phyloP scores from a whole-genome alignment of 2,329 filamentous ascomycete species.

The Rosellinia necatrix region DNA sequence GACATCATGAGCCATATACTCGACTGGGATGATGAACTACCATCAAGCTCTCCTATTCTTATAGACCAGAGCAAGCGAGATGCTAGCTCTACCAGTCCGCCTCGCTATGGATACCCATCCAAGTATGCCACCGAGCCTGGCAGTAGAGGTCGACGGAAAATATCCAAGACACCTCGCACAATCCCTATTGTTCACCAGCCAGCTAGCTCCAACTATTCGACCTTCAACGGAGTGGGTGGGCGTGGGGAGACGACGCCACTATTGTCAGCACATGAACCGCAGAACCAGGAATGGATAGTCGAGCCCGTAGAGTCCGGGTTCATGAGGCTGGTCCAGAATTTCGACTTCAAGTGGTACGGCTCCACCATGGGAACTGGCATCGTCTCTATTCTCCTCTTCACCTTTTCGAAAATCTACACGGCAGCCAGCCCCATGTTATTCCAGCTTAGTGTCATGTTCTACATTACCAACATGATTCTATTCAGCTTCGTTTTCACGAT shows the following conservation, averaged over 20 bases:
- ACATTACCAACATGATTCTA: constrained; percentile 61
- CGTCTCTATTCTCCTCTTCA: constrained; percentile 64
- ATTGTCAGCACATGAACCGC: background rate
- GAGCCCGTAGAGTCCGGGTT: constrained; percentile 20
- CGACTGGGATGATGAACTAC: background rate
- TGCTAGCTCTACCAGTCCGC: background rate
- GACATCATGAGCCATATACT: background rate
- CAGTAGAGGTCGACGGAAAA: background rate
- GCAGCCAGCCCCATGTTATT: constrained; percentile 50
- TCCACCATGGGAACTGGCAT: constrained; percentile 72
- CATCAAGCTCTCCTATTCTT: background rate
- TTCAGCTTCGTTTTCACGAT: constrained; percentile 60
- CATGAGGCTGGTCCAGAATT: constrained; percentile 18
- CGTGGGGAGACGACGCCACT: background rate
- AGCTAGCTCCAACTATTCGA: constrained; percentile 2
- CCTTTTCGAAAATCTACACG: constrained; percentile 33
- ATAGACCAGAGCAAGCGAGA: background rate
- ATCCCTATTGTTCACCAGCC: background rate
- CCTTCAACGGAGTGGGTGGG: background rate
- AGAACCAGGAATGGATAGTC: constrained; percentile 12
- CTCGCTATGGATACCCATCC: background rate
- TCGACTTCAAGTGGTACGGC: constrained; percentile 54
- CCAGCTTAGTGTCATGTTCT: constrained; percentile 64
- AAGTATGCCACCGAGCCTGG: background rate
- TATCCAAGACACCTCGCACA: constrained; percentile 2